These are phyloP conservation scores for Sordaria brevicollis DNA, from an alignment of 495 filamentous ascomycete species.

Conservation along the genomic window DNA sequence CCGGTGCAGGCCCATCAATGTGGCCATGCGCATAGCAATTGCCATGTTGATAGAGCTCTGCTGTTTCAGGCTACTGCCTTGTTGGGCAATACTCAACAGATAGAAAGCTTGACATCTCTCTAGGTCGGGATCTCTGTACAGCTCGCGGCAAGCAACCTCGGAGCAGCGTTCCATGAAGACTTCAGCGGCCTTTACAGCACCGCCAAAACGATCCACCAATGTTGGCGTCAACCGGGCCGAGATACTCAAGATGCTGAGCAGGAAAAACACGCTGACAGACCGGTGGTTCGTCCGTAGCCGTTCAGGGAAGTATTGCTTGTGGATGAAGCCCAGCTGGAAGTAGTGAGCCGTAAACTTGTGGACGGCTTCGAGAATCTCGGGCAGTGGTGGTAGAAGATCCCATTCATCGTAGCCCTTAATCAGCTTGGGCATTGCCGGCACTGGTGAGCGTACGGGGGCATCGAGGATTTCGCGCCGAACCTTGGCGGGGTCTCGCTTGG, in stretches of 20 bases:
- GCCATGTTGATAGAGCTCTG: constrained; percentile 43
- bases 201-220: constrained; percentile 32
- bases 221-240: constrained; percentile 37
- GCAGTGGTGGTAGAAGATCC: constrained; percentile 33
- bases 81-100: constrained; percentile 40
- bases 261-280: constrained; percentile 36
- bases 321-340: constrained; percentile 43
- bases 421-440: constrained; percentile 10
- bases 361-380: constrained; percentile 33
- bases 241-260: constrained; percentile 37
- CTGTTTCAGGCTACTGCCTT: constrained; percentile 36
- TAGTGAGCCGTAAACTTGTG: constrained; percentile 35
- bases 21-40: constrained; percentile 41
- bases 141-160: constrained; percentile 31
- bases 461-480: constrained; percentile 26
- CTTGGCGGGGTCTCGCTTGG: constrained; percentile 25
- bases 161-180: constrained; percentile 39
- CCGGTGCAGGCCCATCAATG: constrained; percentile 38
- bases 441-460: constrained; percentile 15
- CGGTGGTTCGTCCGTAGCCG: constrained; percentile 28
- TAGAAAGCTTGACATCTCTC: constrained; percentile 43
- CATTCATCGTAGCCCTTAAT: constrained; percentile 27
- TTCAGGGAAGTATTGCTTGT: constrained; percentile 36
- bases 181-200: constrained; percentile 32
- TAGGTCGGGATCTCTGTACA: constrained; percentile 38